Evolutionary conservation across 805 yeast genomes (phyloP), one percentile per base, ranked within the genome.

Genomic region (Ogataea polymorpha): DNA sequence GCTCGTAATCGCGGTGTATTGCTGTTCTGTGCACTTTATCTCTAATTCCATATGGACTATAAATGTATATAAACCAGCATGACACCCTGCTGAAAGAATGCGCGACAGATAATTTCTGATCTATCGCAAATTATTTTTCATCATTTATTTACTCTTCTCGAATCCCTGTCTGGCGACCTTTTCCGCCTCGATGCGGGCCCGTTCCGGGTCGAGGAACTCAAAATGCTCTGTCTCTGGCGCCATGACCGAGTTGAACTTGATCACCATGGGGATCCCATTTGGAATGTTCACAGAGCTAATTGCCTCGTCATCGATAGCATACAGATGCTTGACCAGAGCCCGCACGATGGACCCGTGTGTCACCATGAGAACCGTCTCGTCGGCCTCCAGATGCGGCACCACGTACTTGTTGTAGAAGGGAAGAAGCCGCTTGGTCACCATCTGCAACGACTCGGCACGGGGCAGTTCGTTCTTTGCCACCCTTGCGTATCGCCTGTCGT

Each of bases 331-430:
- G 51, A 84, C 72, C 43, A 86, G 66, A 7, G 89, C 86, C 59
- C 95, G 72, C 45, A 84, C 84, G 5, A 90, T 78, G 59, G 86
- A 80, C 31, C 95, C 95, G 71, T 86, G 95, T 11, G 86, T 87
- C 37, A 86, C 85, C 46, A 85, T 63, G 42, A 86, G 59, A 13
- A 84, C 82, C 24, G 79, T 75, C 56, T 79, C 76, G 29, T 71
- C 75, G 5, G 63, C 58, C 51, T 64, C 58, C 49, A 79, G 63
- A 47, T 73, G 75, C 33, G 66, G 60, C 44, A 75, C 67, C 32
- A 80, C 70, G n/a, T 72, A 71, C 35, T 71, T 68, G 40, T 72
- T 70, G 59, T 72, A 71, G 63, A 80, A 79, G 18, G 86, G 87
- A 46, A 74, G 67, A 54, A 85, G 61, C 65, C 95, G 65, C 51